Evolutionary conservation across 495 filamentous ascomycete species (phyloP).

Genomic region (Xylaria nigripes): DNA sequence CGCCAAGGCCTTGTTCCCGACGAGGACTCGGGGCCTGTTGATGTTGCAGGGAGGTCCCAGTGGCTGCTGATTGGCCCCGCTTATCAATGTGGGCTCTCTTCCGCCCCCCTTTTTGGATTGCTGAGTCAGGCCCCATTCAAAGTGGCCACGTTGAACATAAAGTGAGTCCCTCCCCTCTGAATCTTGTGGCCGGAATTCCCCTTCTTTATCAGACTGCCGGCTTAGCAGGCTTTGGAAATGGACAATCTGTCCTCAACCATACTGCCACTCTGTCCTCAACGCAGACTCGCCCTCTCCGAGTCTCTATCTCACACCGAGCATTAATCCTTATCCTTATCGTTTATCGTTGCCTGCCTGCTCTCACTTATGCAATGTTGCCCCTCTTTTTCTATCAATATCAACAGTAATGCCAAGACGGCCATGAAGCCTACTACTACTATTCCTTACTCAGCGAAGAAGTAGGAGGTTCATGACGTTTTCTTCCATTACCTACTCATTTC

Average conservation of each 20-base stretch:
- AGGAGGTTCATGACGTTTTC: constrained; percentile 33
- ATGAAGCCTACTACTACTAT: constrained; percentile 1
- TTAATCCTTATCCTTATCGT: not conserved
- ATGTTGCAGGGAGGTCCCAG: not conserved
- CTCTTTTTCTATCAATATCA: not conserved
- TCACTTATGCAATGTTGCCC: not conserved
- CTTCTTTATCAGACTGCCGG: not conserved
- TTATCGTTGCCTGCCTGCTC: not conserved
- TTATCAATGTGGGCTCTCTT: not conserved
- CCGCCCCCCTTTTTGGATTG: not conserved
- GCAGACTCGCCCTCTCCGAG: not conserved
- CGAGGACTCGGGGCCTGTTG: too few species aligned
- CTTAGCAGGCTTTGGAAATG: constrained; percentile 1
- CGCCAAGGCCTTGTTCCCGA: too few species aligned
- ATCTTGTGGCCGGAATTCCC: not conserved
- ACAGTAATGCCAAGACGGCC: constrained; percentile 1
- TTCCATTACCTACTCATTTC: constrained; percentile 13
- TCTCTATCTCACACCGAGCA: too few species aligned
- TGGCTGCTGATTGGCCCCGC: not conserved
- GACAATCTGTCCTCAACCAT: constrained; percentile 13
- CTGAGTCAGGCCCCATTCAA: not conserved
- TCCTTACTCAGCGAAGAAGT: not conserved
- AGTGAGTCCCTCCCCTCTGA: constrained; percentile 12
- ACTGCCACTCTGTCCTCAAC: not conserved
- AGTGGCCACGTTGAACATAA: constrained; percentile 31